A percentile compares a stretch with the other conserved stretches of the same genome.
These are phyloP conservation scores for Nevesoporus exiguus DNA, from an alignment of 768 basidiomycete genomes.

Conservation along the genomic window DNA sequence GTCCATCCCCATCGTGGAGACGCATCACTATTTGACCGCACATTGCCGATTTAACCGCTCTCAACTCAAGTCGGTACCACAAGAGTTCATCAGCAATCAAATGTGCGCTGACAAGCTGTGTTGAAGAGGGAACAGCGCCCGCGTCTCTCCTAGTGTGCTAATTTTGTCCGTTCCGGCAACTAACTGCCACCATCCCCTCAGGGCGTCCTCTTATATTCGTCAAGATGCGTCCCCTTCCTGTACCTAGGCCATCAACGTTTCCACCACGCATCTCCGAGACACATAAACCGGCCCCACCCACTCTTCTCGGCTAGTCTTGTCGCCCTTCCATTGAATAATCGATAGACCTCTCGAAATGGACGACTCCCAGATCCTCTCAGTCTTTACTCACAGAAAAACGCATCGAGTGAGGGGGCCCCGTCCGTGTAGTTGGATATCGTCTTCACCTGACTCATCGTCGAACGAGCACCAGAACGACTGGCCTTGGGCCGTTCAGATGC, in stretches of 20 bases:
- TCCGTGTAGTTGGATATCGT: conserved; percentile 26
- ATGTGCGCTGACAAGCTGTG: conserved; percentile 19
- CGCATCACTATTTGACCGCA: neutral
- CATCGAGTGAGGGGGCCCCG: conserved; percentile 28
- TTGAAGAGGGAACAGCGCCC: conserved; percentile 11
- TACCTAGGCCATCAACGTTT: conserved; percentile 1
- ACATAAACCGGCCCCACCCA: neutral
- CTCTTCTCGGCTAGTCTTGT: neutral
- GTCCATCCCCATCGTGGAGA: neutral
- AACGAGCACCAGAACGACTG: conserved; percentile 16
- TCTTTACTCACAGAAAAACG: conserved; percentile 9
- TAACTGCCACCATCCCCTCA: neutral
- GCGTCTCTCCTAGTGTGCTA: neutral
- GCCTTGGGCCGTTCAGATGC: conserved; percentile 14
- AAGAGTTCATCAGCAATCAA: conserved; percentile 10
- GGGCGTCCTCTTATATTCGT: conserved; percentile 16
- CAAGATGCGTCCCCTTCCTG: conserved; percentile 14
- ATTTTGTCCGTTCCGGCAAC: conserved; percentile 3
- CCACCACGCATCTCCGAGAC: conserved; percentile 2
- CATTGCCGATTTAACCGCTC: conserved; percentile 1
- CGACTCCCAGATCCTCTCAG: conserved; percentile 2
- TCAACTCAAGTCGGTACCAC: neutral
- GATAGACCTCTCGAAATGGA: conserved; percentile 11
- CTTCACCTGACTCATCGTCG: conserved; percentile 11
- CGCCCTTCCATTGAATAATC: conserved; percentile 1